Percentiles rank a stretch among this genome's conserved stretches.
Evolutionary conservation across 2,329 filamentous ascomycete species (phyloP).

Genomic region (Colletotrichum filicis): DNA sequence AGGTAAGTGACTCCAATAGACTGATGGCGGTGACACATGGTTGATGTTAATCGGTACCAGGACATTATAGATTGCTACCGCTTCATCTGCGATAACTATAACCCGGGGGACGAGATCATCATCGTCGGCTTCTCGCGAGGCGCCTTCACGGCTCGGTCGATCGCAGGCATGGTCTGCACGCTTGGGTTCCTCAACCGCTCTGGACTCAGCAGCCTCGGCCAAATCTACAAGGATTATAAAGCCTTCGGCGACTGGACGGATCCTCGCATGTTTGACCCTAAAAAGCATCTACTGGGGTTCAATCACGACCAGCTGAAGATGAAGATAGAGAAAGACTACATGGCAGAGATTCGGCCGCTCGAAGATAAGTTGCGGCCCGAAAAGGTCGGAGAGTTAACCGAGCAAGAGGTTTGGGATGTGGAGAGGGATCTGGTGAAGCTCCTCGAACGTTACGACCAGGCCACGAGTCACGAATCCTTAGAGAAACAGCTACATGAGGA

Average conservation of each 20-base stretch:
- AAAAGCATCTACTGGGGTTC: conserved; percentile 23
- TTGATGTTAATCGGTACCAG: conserved; percentile 26
- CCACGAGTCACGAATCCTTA: background rate
- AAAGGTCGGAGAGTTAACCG: background rate
- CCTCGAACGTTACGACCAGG: background rate
- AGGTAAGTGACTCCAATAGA: background rate
- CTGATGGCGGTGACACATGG: background rate
- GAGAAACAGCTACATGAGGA: background rate
- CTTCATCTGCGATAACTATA: conserved; percentile 49
- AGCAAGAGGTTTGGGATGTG: background rate
- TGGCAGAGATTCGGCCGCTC: background rate
- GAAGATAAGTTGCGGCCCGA: background rate
- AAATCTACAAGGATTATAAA: conserved; percentile 35
- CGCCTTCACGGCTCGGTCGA: conserved; percentile 49
- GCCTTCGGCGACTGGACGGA: conserved; percentile 23
- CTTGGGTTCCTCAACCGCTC: conserved; percentile 33
- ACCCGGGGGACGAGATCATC: conserved; percentile 46
- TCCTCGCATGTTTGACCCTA: background rate
- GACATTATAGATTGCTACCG: conserved; percentile 49
- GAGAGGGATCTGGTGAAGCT: background rate
- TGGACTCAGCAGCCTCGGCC: conserved; percentile 24
- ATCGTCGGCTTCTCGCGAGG: conserved; percentile 50
- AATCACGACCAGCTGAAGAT: background rate
- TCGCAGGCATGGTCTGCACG: conserved; percentile 40
- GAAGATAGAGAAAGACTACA: background rate